These are phyloP conservation scores for Lepiota venenata DNA, from an alignment of 768 basidiomycete species.

Conservation along the genomic window DNA sequence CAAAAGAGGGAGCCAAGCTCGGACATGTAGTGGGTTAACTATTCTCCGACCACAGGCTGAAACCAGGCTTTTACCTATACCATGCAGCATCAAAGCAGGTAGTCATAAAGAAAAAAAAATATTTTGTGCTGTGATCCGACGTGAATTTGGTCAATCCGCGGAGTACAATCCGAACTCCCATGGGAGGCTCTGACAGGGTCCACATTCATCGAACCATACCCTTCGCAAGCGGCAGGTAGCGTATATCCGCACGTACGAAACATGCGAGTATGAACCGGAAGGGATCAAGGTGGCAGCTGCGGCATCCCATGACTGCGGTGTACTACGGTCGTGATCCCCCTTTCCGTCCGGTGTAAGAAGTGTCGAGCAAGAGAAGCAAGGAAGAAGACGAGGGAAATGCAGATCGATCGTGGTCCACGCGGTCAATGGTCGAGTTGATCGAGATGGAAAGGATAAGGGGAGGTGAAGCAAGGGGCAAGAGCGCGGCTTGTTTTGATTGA, in stretches of 20 bases:
- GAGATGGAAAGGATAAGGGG: conserved; percentile 60
- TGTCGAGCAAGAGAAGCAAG: conserved; percentile 52
- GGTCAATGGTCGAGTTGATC: conserved; percentile 56
- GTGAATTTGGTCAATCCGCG: conserved; percentile 13
- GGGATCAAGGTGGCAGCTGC: background rate
- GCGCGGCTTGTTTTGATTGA: background rate
- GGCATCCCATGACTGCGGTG: background rate
- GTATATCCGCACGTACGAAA: conserved; percentile 70
- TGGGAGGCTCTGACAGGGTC: conserved; percentile 49
- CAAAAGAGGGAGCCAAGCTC: too few species aligned
- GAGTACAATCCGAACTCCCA: conserved; percentile 78
- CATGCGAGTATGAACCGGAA: conserved; percentile 45
- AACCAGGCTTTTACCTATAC: too few species aligned
- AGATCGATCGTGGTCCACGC: conserved; percentile 66
- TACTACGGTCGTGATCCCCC: background rate
- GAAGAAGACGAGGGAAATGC: conserved; percentile 55
- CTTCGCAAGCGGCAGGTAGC: conserved; percentile 74
- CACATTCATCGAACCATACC: conserved; percentile 69
- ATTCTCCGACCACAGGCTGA: too few species aligned
- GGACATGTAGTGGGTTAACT: too few species aligned
- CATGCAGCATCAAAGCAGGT: too few species aligned
- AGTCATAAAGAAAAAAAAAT: too few species aligned
- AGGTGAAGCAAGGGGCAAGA: conserved; percentile 60
- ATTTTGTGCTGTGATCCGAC: too few species aligned
- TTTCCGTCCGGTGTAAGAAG: conserved; percentile 17